Conservation (phyloP, 306 rosid species). For the Astragalus membranaceus region DNA sequence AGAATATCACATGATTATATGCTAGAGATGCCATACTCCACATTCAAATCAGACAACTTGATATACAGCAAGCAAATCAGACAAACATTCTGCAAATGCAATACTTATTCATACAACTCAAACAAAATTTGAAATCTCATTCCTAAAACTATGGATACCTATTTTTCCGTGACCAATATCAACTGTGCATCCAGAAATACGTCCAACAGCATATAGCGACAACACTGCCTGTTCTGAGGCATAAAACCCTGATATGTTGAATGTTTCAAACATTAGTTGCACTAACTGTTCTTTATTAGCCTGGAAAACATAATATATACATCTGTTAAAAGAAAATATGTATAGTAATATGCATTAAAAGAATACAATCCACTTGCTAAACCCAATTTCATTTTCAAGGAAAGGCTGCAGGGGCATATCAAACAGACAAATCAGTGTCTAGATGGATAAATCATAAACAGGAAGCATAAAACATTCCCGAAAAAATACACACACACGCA, state of each 20-base stretch:
- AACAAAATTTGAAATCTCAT: constrained; percentile 10
- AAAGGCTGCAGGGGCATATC: background rate
- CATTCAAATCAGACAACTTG: background rate
- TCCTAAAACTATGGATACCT: constrained; percentile 39
- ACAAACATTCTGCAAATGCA: background rate
- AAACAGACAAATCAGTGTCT: background rate
- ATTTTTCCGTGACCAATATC: constrained; percentile 98
- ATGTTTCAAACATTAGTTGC: constrained; percentile 97
- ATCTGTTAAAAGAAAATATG: constrained; percentile 1
- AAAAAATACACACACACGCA: background rate
- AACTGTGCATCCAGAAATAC: constrained; percentile 95
- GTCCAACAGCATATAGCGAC: constrained; percentile 91
- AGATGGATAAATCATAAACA: constrained; percentile 16
- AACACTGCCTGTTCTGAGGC: constrained; percentile 97
- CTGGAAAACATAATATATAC: constrained; percentile 34
- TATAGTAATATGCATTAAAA: background rate
- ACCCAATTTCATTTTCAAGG: constrained; percentile 3
- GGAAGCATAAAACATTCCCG: background rate
- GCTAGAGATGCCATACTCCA: constrained; percentile 4
- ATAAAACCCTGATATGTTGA: constrained; percentile 97
- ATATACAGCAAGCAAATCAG: background rate
- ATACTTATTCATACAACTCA: constrained; percentile 3
- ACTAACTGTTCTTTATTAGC: constrained; percentile 93
- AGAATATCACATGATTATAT: background rate
- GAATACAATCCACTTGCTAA: background rate